Percentiles rank a stretch among this genome's conserved stretches.
Conservation (phyloP, 495 filamentous ascomycete genomes). For the Talaromyces wortmannii region DNA sequence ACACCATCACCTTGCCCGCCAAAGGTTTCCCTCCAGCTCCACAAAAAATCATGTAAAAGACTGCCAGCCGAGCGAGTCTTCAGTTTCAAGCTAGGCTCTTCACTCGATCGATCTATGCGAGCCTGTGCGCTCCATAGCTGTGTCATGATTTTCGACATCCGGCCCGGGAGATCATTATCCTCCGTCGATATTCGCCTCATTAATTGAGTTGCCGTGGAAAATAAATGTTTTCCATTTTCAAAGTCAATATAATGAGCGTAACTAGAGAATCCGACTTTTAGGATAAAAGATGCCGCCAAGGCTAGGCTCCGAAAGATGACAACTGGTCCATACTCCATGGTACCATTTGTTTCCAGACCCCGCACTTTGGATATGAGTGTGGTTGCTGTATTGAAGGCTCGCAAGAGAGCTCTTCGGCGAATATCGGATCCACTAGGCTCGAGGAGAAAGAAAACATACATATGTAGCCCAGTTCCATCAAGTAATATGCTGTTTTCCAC, state of each 20-base stretch:
- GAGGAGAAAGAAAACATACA: conserved; percentile 13
- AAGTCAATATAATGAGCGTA: conserved; percentile 1
- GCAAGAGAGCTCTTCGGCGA: conserved; percentile 7
- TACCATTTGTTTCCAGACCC: neutral
- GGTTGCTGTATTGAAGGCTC: conserved; percentile 6
- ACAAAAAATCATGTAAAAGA: conserved; percentile 11
- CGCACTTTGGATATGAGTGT: conserved; percentile 1
- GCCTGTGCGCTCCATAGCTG: conserved; percentile 9
- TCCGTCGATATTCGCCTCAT: conserved; percentile 5
- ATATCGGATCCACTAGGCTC: neutral
- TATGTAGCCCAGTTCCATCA: conserved; percentile 3
- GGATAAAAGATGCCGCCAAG: conserved; percentile 9
- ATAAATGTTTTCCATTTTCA: conserved; percentile 7
- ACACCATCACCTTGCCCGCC: conserved; percentile 1
- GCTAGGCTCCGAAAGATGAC: conserved; percentile 1
- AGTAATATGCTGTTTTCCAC: conserved; percentile 7
- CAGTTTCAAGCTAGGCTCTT: conserved; percentile 8
- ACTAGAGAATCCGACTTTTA: conserved; percentile 5
- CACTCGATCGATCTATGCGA: neutral
- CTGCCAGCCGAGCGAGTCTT: conserved; percentile 7
- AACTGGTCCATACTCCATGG: conserved; percentile 4
- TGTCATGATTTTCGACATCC: conserved; percentile 10
- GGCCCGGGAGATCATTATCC: conserved; percentile 10
- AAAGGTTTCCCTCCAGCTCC: conserved; percentile 8
- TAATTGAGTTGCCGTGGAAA: conserved; percentile 7